Evolutionary conservation across 2,329 filamentous ascomycete genomes (phyloP), one percentile per base, ranked within the genome.

Genomic region (Cercospora zeae-maydis): DNA sequence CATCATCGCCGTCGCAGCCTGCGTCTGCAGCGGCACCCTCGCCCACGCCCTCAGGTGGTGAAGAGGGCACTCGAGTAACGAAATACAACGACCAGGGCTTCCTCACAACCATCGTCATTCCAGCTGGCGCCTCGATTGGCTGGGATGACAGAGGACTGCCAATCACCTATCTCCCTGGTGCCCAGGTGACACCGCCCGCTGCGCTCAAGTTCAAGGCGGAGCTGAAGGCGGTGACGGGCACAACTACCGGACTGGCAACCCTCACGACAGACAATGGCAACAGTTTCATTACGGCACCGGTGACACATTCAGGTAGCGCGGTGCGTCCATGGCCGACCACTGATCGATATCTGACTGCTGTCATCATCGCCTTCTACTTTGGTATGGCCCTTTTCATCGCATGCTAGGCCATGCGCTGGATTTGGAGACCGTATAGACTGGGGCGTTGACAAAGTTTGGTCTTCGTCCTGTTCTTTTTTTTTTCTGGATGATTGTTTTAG

Each of bases 1-100:
- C 72, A 68, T 86, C 74, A 83, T 82, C 76, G 72, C 85, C 75
- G 71, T 81, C 75, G 71, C 81, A 77, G 69, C 79, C 75, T 76
- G 74, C 72, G 70, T 79, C 72, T 70, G 72, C 66, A 66, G 73
- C 70, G 80, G 80, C 33, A 75, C 81, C 72, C 60, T 79, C 72
- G 73, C 84, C 75, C 70, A 75, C 69, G 74, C 70, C 63, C 49
- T 70, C 71, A 31, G 57, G 57, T 61, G 58, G 58, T 64, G 72
- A 66, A 39, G 77, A 71, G 83, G 78, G 82, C 64, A 73, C 11
- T 8, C 57, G 76, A 19, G 72, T 79, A 52, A 83, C 80, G 6
- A 73, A 75, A 13, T 83, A 77, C 69, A 76, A 84, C 69, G 71
- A 81, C 33, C 77, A 78, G 66, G 81, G 82, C 34, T 84, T 84